These are phyloP conservation scores for Stramenopiles sp. DNA, from an alignment of 352 stramenopile species.

Conservation along the genomic window DNA sequence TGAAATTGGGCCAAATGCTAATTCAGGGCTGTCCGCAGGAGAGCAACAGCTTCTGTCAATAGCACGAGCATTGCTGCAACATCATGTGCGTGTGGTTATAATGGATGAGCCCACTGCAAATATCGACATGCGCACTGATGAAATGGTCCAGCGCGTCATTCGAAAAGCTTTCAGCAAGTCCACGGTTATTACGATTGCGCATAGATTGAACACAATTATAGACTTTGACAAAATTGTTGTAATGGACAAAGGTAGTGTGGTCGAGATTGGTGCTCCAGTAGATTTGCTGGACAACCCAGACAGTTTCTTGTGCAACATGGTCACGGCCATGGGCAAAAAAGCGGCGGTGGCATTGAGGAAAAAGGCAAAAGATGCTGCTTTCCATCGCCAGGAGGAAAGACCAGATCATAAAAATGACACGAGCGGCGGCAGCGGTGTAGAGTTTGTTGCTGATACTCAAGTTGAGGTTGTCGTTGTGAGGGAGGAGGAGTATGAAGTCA, in stretches of 20 bases:
- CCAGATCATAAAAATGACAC: too few species aligned
- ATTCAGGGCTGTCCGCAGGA: neutral
- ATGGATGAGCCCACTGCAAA: constrained; percentile 62
- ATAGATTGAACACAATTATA: constrained; percentile 48
- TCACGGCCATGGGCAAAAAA: neutral
- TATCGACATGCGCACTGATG: constrained; percentile 64
- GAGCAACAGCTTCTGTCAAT: neutral
- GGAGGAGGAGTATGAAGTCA: too few species aligned
- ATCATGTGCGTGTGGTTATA: constrained; percentile 36
- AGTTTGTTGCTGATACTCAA: too few species aligned
- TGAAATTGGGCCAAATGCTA: too few species aligned
- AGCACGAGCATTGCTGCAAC: neutral
- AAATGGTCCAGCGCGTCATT: constrained; percentile 59
- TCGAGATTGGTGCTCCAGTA: constrained; percentile 56
- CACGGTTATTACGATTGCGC: constrained; percentile 52
- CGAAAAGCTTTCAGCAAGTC: constrained; percentile 28
- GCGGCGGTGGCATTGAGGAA: neutral
- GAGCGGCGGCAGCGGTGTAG: too few species aligned
- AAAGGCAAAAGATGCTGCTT: neutral
- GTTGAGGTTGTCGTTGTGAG: too few species aligned
- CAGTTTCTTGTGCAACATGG: constrained; percentile 28
- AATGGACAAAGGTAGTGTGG: constrained; percentile 71
- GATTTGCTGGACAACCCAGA: constrained; percentile 47
- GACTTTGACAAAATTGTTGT: constrained; percentile 78
- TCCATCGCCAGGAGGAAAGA: too few species aligned